Evolutionary conservation across 2,329 filamentous ascomycete genomes (phyloP).

Genomic region (Claviceps pazoutovae): DNA sequence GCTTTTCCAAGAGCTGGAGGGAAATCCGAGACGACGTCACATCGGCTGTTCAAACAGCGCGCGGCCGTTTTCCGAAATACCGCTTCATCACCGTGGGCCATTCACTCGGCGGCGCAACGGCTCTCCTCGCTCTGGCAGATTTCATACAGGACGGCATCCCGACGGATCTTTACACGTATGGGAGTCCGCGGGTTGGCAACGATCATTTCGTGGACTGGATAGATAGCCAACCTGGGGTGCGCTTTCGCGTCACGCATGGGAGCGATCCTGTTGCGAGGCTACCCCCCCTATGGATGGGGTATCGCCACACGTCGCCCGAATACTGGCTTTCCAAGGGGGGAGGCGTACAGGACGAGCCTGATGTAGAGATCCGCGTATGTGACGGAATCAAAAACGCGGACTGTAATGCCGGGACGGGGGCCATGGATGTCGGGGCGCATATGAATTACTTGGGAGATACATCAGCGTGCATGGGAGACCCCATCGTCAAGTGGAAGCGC

Average conservation of each 20-base stretch:
- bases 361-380: slow-evolving; percentile 32
- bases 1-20: slow-evolving; percentile 46
- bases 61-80: slow-evolving; percentile 34
- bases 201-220: slow-evolving; percentile 38
- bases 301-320: slow-evolving; percentile 55
- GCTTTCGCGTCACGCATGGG: slow-evolving; percentile 52
- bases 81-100: slow-evolving; percentile 49
- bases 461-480: slow-evolving; percentile 22
- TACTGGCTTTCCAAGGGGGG: slow-evolving; percentile 41
- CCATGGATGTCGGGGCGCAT: slow-evolving; percentile 32
- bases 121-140: slow-evolving; percentile 43
- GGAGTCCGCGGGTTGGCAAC: slow-evolving; percentile 53
- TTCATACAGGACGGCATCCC: slow-evolving; percentile 33
- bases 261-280: slow-evolving; percentile 56
- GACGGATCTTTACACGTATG: slow-evolving; percentile 50
- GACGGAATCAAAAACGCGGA: slow-evolving; percentile 29
- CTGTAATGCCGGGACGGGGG: slow-evolving; percentile 38
- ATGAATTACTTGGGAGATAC: slow-evolving; percentile 33
- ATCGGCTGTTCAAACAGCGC: slow-evolving; percentile 29
- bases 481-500: slow-evolving; percentile 14
- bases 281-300: slow-evolving; percentile 42
- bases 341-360: slow-evolving; percentile 21
- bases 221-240: slow-evolving; percentile 33
- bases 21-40: slow-evolving; percentile 33
- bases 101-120: slow-evolving; percentile 53